These are phyloP conservation scores for Plantago elongata DNA, from an alignment of 257 asterid species.

Conservation along the genomic window DNA sequence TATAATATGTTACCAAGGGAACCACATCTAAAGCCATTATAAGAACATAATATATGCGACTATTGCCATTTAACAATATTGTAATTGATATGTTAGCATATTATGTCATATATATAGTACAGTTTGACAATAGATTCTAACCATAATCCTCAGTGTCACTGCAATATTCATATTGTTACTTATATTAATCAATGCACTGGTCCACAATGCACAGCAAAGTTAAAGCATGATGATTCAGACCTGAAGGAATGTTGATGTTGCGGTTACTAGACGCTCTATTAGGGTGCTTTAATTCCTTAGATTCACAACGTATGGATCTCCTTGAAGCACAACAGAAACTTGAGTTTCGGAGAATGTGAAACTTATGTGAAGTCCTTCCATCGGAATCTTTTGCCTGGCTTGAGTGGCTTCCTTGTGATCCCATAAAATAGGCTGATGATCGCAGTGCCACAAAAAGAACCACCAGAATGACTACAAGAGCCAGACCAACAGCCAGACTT, in stretches of 20 bases:
- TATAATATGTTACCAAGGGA: too few relatives aligned
- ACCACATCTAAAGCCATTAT: too few relatives aligned
- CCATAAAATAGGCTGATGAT: conserved; percentile 47
- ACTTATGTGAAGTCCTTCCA: conserved; percentile 54
- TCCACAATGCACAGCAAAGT: neutral
- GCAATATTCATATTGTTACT: too few relatives aligned
- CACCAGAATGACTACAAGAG: conserved; percentile 40
- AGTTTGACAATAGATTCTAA: too few relatives aligned
- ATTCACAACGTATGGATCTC: conserved; percentile 33
- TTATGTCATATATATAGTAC: too few relatives aligned
- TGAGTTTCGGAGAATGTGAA: conserved; percentile 69
- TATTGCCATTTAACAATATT: too few relatives aligned
- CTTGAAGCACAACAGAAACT: conserved; percentile 90
- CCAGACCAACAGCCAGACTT: conserved; percentile 67
- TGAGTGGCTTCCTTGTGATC: conserved; percentile 35
- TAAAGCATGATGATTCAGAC: conserved; percentile 25
- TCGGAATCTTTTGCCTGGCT: conserved; percentile 45
- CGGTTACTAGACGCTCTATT: conserved; percentile 69
- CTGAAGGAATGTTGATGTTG: conserved; percentile 79
- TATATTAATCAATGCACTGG: too few relatives aligned
- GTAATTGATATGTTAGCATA: too few relatives aligned
- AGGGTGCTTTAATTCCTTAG: conserved; percentile 45
- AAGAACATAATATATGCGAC: too few relatives aligned
- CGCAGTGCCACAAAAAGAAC: conserved; percentile 53
- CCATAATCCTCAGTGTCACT: too few relatives aligned